Evolutionary conservation across 257 asterid species (phyloP).

Genomic region (Schizonepeta tenuifolia): DNA sequence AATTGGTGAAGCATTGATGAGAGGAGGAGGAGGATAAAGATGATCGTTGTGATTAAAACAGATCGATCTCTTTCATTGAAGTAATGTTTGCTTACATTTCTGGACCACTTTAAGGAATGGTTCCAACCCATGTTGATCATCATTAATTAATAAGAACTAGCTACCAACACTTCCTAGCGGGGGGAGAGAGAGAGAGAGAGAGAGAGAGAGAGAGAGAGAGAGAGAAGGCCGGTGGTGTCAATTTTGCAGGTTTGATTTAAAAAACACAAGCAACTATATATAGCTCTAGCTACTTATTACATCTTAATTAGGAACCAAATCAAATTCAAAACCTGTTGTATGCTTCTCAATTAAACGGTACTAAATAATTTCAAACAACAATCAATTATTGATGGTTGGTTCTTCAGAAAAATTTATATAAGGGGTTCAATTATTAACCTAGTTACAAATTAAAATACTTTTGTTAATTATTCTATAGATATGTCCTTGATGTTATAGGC

Average conservation of each 20-base stretch:
- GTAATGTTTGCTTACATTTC: constrained; percentile 28
- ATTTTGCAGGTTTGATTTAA: background rate
- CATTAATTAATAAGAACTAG: constrained; percentile 1
- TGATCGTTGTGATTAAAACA: constrained; percentile 14
- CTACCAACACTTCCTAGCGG: background rate
- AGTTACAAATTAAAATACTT: no score
- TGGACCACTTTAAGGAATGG: constrained; percentile 51
- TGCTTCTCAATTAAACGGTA: background rate
- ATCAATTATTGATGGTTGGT: background rate
- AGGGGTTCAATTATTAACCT: constrained; percentile 19
- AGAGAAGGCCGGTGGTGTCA: constrained; percentile 23
- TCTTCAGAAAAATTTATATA: background rate
- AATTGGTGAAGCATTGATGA: constrained; percentile 13
- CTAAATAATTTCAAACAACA: background rate
- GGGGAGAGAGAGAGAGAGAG: no score
- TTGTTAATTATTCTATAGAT: no score
- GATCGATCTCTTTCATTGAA: constrained; percentile 28
- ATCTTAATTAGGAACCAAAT: background rate
- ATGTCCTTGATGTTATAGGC: background rate
- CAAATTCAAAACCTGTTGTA: no score
- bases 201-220: no score
- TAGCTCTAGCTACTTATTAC: background rate
- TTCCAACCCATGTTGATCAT: constrained; percentile 27
- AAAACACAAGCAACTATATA: background rate
- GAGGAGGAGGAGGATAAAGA: constrained; percentile 21